Evolutionary conservation across 495 filamentous ascomycete genomes (phyloP).

Genomic region (Hypoxylon lienhwacheense): DNA sequence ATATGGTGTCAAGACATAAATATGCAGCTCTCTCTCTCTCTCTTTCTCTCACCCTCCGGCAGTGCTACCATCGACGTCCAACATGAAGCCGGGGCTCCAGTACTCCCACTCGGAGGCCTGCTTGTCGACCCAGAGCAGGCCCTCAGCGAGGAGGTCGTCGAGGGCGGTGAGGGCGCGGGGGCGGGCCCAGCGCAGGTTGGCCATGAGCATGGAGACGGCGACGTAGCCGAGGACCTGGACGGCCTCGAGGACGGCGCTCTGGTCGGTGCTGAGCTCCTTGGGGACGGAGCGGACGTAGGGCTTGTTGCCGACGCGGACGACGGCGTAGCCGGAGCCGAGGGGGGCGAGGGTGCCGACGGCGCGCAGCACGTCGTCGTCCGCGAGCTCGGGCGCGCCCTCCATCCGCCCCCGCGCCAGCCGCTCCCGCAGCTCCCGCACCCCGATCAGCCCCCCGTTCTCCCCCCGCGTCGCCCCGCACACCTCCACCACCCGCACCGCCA

Average conservation of each 20-base stretch:
- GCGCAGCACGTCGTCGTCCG: conserved; percentile 84
- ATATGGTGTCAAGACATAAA: neutral
- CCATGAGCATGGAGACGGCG: conserved; percentile 84
- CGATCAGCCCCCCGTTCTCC: conserved; percentile 91
- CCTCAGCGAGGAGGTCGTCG: conserved; percentile 87
- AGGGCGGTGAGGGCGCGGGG: conserved; percentile 85
- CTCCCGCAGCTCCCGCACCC: conserved; percentile 77
- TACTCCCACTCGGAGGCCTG: conserved; percentile 90
- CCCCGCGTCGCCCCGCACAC: conserved; percentile 82
- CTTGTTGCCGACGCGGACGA: conserved; percentile 76
- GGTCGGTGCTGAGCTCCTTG: conserved; percentile 94
- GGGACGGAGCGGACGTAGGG: conserved; percentile 90
- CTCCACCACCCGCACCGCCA: conserved; percentile 91
- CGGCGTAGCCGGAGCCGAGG: conserved; percentile 82
- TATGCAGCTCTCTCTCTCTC: no score
- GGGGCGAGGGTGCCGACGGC: conserved; percentile 87
- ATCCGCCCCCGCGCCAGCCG: conserved; percentile 69
- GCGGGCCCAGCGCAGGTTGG: conserved; percentile 85
- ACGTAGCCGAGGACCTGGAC: conserved; percentile 85
- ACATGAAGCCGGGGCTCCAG: conserved; percentile 79
- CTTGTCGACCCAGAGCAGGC: conserved; percentile 90
- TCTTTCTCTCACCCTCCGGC: conserved; percentile 15
- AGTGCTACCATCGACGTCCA: conserved; percentile 35
- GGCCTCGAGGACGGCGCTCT: conserved; percentile 86
- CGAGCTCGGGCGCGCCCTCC: conserved; percentile 74